Evolutionary conservation across 2,329 filamentous ascomycete species (phyloP).

Genomic region (Elsinoe ampelina): DNA sequence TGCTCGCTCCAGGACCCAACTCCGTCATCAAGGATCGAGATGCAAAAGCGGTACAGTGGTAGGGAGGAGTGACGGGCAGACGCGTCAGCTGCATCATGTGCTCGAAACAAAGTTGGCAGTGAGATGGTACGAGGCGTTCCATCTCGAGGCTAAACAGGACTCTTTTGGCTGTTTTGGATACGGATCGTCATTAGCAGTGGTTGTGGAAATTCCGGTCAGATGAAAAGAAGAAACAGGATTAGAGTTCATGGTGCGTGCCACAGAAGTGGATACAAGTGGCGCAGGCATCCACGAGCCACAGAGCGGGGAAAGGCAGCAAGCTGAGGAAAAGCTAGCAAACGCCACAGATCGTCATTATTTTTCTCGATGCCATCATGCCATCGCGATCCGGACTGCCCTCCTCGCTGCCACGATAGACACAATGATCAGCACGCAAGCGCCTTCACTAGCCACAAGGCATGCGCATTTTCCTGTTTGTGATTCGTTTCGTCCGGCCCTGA

Average conservation of each 20-base stretch:
- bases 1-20: neutral
- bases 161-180: neutral
- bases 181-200: neutral
- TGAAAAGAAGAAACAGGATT: neutral
- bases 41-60: constrained; percentile 5
- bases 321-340: too few relatives aligned
- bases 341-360: constrained; percentile 3
- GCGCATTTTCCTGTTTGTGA: constrained; percentile 4
- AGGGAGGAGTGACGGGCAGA: neutral
- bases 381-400: constrained; percentile 1
- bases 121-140: neutral
- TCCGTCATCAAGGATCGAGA: constrained; percentile 1
- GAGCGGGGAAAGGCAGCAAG: neutral
- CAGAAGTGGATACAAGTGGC: neutral
- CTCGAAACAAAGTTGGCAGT: neutral
- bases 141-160: neutral
- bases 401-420: neutral
- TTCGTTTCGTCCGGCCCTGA: constrained; percentile 5
- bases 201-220: neutral
- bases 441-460: constrained; percentile 8
- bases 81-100: constrained; percentile 7
- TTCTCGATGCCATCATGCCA: neutral
- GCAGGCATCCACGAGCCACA: neutral
- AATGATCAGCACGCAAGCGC: constrained; percentile 4
- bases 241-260: too few relatives aligned